A percentile compares a stretch with the other conserved stretches of the same genome.
These are phyloP conservation scores for Dothiorella sarmentorum DNA, from an alignment of 2,329 filamentous ascomycete genomes.

Conservation along the genomic window DNA sequence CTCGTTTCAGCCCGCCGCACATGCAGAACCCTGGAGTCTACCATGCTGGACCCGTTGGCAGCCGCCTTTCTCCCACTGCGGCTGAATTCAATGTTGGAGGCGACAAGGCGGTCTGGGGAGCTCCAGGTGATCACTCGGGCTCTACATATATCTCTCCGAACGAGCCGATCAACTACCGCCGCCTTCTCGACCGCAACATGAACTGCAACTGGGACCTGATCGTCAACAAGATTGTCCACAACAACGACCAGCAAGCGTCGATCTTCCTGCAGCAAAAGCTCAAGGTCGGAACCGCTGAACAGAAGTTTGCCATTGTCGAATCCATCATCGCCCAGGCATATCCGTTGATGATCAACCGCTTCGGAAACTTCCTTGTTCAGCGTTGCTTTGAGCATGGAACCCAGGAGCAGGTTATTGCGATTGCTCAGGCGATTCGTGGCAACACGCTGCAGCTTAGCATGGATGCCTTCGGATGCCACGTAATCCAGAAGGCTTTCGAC, in stretches of 20 bases:
- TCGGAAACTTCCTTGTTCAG: constrained; percentile 97
- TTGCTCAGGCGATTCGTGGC: constrained; percentile 89
- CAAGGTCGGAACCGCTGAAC: constrained; percentile 89
- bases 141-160: constrained; percentile 76
- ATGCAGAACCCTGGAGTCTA: constrained; percentile 21
- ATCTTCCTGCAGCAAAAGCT: constrained; percentile 99
- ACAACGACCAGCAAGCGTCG: constrained; percentile 97
- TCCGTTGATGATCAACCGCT: constrained; percentile 94
- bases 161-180: constrained; percentile 94
- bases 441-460: constrained; percentile 93
- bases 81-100: constrained; percentile 39
- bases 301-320: constrained; percentile 96
- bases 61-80: constrained; percentile 45
- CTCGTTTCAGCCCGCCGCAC: constrained; percentile 9
- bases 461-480: constrained; percentile 98
- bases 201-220: constrained; percentile 99
- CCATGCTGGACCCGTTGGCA: constrained; percentile 37
- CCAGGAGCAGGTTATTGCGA: constrained; percentile 88
- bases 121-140: constrained; percentile 21
- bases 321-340: constrained; percentile 94
- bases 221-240: constrained; percentile 98
- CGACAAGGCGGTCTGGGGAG: not conserved
- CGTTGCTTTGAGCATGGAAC: constrained; percentile 98
- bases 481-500: constrained; percentile 98
- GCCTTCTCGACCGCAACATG: constrained; percentile 89